These are phyloP conservation scores for Theileria sp. DNA, from an alignment of 169 alveolate genomes.

Conservation along the genomic window DNA sequence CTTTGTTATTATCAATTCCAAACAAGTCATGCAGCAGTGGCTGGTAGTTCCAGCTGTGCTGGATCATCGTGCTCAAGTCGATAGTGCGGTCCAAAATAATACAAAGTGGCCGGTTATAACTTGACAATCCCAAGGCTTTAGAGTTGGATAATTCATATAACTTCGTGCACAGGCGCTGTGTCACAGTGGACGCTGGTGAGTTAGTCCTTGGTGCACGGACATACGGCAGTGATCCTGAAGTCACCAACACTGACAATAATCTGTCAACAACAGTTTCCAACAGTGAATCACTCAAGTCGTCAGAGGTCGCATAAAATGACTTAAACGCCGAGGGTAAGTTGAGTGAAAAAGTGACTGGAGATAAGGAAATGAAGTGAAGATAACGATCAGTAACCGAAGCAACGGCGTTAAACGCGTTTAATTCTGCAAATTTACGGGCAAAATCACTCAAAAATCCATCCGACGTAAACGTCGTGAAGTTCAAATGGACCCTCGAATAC, in stretches of 20 bases:
- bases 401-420: slow-evolving; percentile 66
- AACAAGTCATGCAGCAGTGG: slow-evolving; percentile 81
- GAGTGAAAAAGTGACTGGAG: slow-evolving; percentile 79
- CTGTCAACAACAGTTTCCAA: slow-evolving; percentile 75
- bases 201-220: slow-evolving; percentile 72
- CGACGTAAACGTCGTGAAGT: slow-evolving; percentile 79
- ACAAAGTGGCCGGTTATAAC: slow-evolving; percentile 77
- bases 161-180: slow-evolving; percentile 74
- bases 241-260: slow-evolving; percentile 74
- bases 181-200: slow-evolving; percentile 76
- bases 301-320: slow-evolving; percentile 60
- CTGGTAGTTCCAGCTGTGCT: slow-evolving; percentile 87
- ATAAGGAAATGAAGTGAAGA: slow-evolving; percentile 77
- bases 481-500: slow-evolving; percentile 79
- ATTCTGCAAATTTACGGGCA: slow-evolving; percentile 79
- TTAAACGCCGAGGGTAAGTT: slow-evolving; percentile 74
- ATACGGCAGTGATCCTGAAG: slow-evolving; percentile 80
- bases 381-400: slow-evolving; percentile 85
- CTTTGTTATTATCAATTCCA: slow-evolving; percentile 76
- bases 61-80: slow-evolving; percentile 83
- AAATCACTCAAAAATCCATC: slow-evolving; percentile 70
- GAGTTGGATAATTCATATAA: slow-evolving; percentile 69
- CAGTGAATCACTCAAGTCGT: slow-evolving; percentile 52
- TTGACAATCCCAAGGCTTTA: slow-evolving; percentile 65
- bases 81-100: slow-evolving; percentile 78